Base-by-base conservation (phyloP, 768 basidiomycete species). In the Coprinopsis strossmayeri region DNA sequence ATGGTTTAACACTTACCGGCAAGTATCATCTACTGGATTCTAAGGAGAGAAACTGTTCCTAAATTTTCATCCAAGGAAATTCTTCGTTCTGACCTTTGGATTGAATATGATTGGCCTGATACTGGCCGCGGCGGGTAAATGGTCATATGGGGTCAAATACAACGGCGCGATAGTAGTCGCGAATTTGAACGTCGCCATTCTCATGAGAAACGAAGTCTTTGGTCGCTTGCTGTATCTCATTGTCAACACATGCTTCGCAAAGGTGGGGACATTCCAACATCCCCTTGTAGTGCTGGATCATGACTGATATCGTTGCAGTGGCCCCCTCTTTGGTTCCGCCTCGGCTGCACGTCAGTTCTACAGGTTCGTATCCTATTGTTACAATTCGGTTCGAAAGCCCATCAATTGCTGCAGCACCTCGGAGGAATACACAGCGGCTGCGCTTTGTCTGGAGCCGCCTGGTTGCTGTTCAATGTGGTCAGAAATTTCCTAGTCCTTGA, bases 371-470 rank as follows among this genome's bases (percentile, higher is more conserved):
- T 15, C 5, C 7, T 23, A 28, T 20, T 34, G 21, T 42, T 23
- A 10, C 21, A 11, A 42, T 42, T 24, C 50, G 56, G 23, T 60
- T 41, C 50, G 21, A 21, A 42, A 20, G 10, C n/a, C n/a, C 21
- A 30, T 12, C 55, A 12, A 42, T 42, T 9, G 21, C 9, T 42
- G 26, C 61, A 82, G 76, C 87, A 90, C 64, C 76, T 90, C 25
- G 87, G 87, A 12, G 87, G 87, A 15, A 85, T 88, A 55, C 87
- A 90, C 58, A 81, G 79, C 42, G 85, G 84, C 18, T 89, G 86
- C 57, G 84, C 84, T 0, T 58, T 79, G 25, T 84, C 85, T 17
- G 84, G 82, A 50, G 74, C 83, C 25, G 67, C 76, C 2, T 89
- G 87, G 87, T 69, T 88, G 39, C 60, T 86, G 40, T 74, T 77